Evolutionary conservation across 2,329 filamentous ascomycete species (phyloP).

Genomic region (Fusarium albidum): DNA sequence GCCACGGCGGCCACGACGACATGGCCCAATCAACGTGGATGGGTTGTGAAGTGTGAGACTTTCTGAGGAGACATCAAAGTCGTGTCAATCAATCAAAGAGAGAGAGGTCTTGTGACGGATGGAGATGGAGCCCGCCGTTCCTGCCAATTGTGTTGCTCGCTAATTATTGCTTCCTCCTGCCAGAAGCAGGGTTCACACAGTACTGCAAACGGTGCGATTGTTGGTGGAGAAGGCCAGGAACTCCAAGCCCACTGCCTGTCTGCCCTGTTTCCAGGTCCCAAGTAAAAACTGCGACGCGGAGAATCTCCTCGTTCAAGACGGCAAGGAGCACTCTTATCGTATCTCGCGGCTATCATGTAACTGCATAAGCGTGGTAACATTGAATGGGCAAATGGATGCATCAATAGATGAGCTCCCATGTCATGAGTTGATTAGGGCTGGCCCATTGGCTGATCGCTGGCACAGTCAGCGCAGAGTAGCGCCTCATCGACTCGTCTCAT

Average conservation of each 20-base stretch:
- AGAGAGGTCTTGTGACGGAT: constrained; percentile 30
- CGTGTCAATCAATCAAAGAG: constrained; percentile 11
- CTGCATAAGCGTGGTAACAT: not conserved
- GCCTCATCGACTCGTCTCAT: constrained; percentile 29
- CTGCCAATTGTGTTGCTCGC: constrained; percentile 29
- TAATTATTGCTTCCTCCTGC: constrained; percentile 18
- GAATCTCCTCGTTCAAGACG: not conserved
- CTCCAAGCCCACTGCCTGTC: constrained; percentile 11
- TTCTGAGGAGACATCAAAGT: constrained; percentile 9
- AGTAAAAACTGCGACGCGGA: constrained; percentile 6
- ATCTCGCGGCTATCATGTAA: not conserved
- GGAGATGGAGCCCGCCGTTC: constrained; percentile 26
- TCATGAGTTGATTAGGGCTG: constrained; percentile 10
- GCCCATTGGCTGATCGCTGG: constrained; percentile 16
- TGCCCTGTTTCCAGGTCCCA: constrained; percentile 11
- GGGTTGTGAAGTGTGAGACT: constrained; percentile 1
- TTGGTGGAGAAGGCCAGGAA: constrained; percentile 27
- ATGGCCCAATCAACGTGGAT: constrained; percentile 1
- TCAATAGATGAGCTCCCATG: constrained; percentile 7
- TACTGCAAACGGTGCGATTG: constrained; percentile 28
- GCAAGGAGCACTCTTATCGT: too few relatives aligned
- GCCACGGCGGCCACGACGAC: not conserved
- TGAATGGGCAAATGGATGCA: constrained; percentile 10
- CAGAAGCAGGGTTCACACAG: constrained; percentile 34
- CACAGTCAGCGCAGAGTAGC: constrained; percentile 34